Conservation (phyloP, 768 basidiomycete genomes). For the Ramaria rubella region DNA sequence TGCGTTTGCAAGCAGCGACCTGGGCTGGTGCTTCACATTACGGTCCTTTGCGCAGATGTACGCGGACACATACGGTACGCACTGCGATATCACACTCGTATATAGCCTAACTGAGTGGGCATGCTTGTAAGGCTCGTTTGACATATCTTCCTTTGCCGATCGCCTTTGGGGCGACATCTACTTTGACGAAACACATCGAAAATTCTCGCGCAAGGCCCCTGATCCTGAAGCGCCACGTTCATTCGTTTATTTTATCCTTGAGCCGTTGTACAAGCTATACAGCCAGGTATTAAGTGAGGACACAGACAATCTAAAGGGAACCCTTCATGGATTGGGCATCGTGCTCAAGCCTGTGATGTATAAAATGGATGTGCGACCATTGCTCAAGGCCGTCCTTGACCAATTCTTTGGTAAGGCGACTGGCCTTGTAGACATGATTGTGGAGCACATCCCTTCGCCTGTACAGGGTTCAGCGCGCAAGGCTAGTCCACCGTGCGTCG, state of each 20-base stretch:
- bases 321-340: conserved; percentile 72
- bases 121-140: conserved; percentile 51
- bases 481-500: conserved; percentile 31
- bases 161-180: conserved; percentile 99
- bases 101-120: background rate
- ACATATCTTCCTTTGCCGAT: conserved; percentile 79
- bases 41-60: conserved; percentile 95
- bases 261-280: conserved; percentile 96
- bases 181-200: conserved; percentile 76
- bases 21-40: conserved; percentile 97
- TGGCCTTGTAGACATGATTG: conserved; percentile 90
- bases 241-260: conserved; percentile 94
- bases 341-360: conserved; percentile 87
- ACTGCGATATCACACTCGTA: background rate
- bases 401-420: conserved; percentile 93
- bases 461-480: conserved; percentile 51
- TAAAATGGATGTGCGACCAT: conserved; percentile 97
- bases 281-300: conserved; percentile 93
- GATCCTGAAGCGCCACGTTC: conserved; percentile 76
- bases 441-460: conserved; percentile 85
- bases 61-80: conserved; percentile 80
- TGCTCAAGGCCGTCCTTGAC: conserved; percentile 87
- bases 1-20: conserved; percentile 93
- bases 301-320: conserved; percentile 77
- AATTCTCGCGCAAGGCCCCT: conserved; percentile 80